Conservation (phyloP, 2,329 filamentous ascomycete species). For the Nannizzia gypsea region DNA sequence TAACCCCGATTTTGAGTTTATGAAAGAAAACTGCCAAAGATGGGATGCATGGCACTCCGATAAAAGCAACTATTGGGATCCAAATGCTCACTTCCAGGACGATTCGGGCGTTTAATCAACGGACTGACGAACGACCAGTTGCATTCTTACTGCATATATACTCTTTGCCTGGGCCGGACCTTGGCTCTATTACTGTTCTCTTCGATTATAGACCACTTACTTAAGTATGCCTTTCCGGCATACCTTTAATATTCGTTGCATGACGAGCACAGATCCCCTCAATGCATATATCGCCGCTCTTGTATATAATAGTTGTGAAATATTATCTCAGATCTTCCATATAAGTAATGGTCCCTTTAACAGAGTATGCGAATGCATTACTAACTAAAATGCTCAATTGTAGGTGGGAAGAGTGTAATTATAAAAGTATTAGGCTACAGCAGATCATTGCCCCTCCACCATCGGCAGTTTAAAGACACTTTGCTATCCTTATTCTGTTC, state of each 20-base stretch:
- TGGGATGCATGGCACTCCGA: conserved; percentile 26
- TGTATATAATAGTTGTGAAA: neutral
- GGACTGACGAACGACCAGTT: neutral
- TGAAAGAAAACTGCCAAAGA: conserved; percentile 11
- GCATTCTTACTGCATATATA: neutral
- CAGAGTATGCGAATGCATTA: too few relatives aligned
- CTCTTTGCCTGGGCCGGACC: neutral
- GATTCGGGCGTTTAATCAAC: conserved; percentile 18
- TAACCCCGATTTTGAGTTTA: conserved; percentile 19
- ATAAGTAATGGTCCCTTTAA: too few relatives aligned
- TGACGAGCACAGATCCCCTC: neutral
- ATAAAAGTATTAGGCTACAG: too few relatives aligned
- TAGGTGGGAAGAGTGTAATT: too few relatives aligned
- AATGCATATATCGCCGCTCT: neutral
- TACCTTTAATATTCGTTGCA: neutral
- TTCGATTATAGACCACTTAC: neutral
- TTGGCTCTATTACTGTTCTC: neutral
- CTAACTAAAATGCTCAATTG: too few relatives aligned
- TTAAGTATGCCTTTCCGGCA: too few relatives aligned
- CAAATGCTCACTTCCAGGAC: conserved; percentile 15
- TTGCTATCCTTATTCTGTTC: neutral
- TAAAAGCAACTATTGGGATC: conserved; percentile 17
- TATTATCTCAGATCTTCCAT: too few relatives aligned
- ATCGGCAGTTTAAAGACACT: neutral
- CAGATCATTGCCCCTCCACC: neutral